Conservation (phyloP, 2,329 filamentous ascomycete species). For the Colletotrichum chlorophyti region DNA sequence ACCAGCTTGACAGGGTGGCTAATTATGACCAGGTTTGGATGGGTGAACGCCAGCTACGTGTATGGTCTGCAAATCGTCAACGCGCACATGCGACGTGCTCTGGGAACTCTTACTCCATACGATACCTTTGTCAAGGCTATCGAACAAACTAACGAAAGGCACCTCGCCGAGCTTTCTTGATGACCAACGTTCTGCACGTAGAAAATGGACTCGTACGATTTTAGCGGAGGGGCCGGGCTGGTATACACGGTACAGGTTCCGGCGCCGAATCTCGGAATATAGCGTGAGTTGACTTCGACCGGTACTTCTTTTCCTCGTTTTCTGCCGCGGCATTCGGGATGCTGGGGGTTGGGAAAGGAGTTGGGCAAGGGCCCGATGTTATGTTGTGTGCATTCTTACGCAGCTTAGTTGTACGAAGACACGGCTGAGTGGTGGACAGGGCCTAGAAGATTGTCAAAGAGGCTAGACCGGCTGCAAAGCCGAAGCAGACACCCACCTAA, state of each 20-base stretch:
- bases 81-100: constrained; percentile 85
- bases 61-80: constrained; percentile 90
- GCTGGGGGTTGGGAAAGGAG: constrained; percentile 6
- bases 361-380: constrained; percentile 2
- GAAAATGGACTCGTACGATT: too few species aligned
- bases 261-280: background rate
- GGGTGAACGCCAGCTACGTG: constrained; percentile 98
- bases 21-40: constrained; percentile 77
- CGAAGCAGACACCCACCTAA: constrained; percentile 24
- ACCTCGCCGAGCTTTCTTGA: constrained; percentile 52
- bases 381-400: background rate
- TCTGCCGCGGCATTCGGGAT: constrained; percentile 9
- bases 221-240: too few species aligned
- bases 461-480: constrained; percentile 28
- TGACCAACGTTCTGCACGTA: background rate
- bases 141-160: constrained; percentile 60
- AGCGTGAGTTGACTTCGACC: background rate
- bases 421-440: background rate
- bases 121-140: constrained; percentile 79
- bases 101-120: constrained; percentile 88
- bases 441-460: constrained; percentile 19
- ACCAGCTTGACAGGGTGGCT: constrained; percentile 31
- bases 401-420: background rate
- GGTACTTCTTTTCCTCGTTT: background rate
- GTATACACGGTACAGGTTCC: constrained; percentile 16